Evolutionary conservation across 306 rosid genomes (phyloP).

Genomic region (Fragaria nilgerrensis): DNA sequence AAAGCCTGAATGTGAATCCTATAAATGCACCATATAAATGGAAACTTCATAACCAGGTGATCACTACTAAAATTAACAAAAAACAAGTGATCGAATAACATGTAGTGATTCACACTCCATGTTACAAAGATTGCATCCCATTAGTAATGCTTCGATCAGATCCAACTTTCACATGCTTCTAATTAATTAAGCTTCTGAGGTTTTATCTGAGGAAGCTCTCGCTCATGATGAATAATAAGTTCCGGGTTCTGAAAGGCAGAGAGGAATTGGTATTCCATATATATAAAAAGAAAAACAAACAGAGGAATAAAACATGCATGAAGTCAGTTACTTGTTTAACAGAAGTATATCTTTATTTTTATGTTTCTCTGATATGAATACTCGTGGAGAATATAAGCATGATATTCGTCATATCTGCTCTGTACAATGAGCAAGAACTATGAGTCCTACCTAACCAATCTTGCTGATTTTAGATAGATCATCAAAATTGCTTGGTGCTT

Average conservation of each 20-base stretch:
- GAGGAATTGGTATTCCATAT: neutral
- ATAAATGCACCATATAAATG: neutral
- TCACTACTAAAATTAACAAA: neutral
- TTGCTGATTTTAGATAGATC: conserved; percentile 31
- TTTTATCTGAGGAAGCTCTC: neutral
- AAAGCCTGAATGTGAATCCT: neutral
- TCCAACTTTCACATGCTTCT: neutral
- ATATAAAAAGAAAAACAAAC: neutral
- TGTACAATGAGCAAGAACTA: conserved; percentile 20
- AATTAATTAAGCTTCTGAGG: neutral
- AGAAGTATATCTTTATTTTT: neutral
- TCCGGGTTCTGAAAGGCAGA: neutral
- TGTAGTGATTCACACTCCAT: neutral
- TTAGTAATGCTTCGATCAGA: conserved; percentile 3
- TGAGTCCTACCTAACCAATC: conserved; percentile 46
- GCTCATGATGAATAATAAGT: neutral
- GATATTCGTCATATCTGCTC: neutral
- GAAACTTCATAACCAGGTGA: neutral
- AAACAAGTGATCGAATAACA: neutral
- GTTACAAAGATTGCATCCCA: conserved; percentile 11
- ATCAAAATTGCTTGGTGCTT: conserved; percentile 18
- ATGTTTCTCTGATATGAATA: neutral
- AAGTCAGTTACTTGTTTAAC: conserved; percentile 7
- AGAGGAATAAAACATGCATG: neutral
- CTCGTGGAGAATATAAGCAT: conserved; percentile 1